Base-by-base conservation (phyloP, 176 grass and related monocot genomes). In the Oryza coarctata region DNA sequence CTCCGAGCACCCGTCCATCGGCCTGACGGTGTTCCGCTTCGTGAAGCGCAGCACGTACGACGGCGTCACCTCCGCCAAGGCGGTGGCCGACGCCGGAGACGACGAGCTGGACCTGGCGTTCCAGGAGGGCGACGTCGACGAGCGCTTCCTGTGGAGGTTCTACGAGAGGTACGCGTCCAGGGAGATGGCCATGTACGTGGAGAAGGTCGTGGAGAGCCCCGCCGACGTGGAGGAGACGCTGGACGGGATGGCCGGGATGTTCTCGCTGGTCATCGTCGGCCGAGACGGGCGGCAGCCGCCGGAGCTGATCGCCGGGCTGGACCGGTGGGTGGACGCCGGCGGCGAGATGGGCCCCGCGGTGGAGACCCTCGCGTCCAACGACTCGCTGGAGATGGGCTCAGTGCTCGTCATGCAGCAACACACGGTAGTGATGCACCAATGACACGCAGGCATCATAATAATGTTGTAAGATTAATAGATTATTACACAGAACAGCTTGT, bases 321-420 rank as follows among this genome's bases (percentile, higher is more conserved):
- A 89, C 4, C 64, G 39, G 38, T 85, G 87, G 87, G 41, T 55
- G 14, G 82, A 89, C 52, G 77, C 63, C 63, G 87, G 82, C 26
- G 65, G 40, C 18, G 87, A 85, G 77, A 50, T 89, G 32, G 87
- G 87, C 3, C 64, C 87, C 10, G 82, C 55, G 39, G 87, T 71
- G 5, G 87, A 85, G 41, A 89, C 85, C 77, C 70, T 89, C 25
- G 87, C 82, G 55, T 81, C 87, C 25, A 85, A 71, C 11, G 65
- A 70, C 40, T 86, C 87, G 31, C 34, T 89, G 52, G 87, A 89
- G 77, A 89, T 89, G 87, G 82, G 87, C 0, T 89, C 87, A 4
- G 87, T 89, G 77, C 87, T 89, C 71, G 34, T 89, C 71, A 80
- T 89, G 77, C 87, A 89, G 65, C 87, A 89, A 10, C 87, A 89